Evolutionary conservation across 1,139 yeast genomes (phyloP).

Genomic region (Taphrina sp.): DNA sequence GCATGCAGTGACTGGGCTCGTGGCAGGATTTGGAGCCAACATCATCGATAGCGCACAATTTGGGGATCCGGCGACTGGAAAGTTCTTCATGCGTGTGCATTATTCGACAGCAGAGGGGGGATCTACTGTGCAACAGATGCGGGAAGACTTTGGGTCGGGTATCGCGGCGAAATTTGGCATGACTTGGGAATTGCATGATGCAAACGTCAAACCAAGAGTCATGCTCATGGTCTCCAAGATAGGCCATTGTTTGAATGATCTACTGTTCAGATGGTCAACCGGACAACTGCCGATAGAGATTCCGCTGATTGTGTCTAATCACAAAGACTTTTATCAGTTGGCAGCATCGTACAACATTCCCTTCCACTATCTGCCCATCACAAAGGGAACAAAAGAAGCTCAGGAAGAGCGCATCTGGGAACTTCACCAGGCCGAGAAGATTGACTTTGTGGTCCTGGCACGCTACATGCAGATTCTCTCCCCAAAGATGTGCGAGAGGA

Average conservation of each 20-base stretch:
- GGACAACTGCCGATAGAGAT: constrained; percentile 30
- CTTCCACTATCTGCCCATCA: constrained; percentile 26
- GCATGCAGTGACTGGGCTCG: constrained; percentile 29
- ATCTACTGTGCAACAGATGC: constrained; percentile 10
- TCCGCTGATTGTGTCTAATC: constrained; percentile 28
- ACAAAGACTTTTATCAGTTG: constrained; percentile 26
- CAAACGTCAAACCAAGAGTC: constrained; percentile 26
- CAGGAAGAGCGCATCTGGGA: constrained; percentile 31
- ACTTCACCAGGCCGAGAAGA: constrained; percentile 28
- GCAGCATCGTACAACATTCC: constrained; percentile 32
- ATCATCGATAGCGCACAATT: constrained; percentile 30
- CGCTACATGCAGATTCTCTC: constrained; percentile 30
- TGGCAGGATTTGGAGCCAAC: constrained; percentile 16
- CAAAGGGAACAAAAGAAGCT: constrained; percentile 18
- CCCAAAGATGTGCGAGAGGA: constrained; percentile 24
- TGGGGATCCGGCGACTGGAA: constrained; percentile 28
- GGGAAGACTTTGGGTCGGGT: background rate
- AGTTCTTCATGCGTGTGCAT: constrained; percentile 29
- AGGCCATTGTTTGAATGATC: constrained; percentile 27
- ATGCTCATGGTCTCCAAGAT: constrained; percentile 29
- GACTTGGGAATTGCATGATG: constrained; percentile 27
- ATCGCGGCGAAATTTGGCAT: constrained; percentile 12
- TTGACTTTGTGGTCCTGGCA: constrained; percentile 28
- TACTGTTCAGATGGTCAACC: constrained; percentile 26
- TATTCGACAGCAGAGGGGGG: constrained; percentile 17